Conservation (phyloP, 1,284 basidiomycete genomes). For the Meira miltonrushii region DNA sequence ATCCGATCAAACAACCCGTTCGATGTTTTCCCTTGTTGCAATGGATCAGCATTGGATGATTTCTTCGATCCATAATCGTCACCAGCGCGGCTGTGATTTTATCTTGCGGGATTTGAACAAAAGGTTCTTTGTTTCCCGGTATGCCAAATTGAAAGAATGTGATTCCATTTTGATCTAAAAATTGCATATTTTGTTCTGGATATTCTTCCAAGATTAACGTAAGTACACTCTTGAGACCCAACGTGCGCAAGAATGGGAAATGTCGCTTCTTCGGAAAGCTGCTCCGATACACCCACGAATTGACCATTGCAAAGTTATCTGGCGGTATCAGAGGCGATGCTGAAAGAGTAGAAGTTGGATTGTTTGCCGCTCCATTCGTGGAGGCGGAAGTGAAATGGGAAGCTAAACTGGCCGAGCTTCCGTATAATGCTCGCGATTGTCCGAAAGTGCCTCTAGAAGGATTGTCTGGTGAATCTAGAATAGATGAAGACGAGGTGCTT, state of each 20-base stretch:
- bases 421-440: background rate
- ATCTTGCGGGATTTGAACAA: slow-evolving; percentile 55
- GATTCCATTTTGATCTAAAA: slow-evolving; percentile 54
- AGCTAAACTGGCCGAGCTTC: background rate
- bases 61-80: slow-evolving; percentile 58
- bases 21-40: slow-evolving; percentile 63
- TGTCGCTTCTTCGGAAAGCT: slow-evolving; percentile 59
- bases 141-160: slow-evolving; percentile 58
- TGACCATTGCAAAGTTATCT: slow-evolving; percentile 54
- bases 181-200: slow-evolving; percentile 57
- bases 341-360: background rate
- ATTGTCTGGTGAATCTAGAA: background rate
- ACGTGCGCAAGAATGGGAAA: slow-evolving; percentile 58
- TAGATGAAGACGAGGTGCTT: background rate
- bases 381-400: background rate
- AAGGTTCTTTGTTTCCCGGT: slow-evolving; percentile 58
- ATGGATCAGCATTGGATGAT: slow-evolving; percentile 60
- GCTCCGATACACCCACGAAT: slow-evolving; percentile 56
- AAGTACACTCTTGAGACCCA: slow-evolving; percentile 59
- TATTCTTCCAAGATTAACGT: slow-evolving; percentile 59
- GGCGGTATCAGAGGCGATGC: slow-evolving; percentile 33
- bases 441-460: background rate
- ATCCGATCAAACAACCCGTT: slow-evolving; percentile 60
- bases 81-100: slow-evolving; percentile 58
- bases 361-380: background rate